Base-by-base conservation (phyloP, 768 basidiomycete genomes). In the Mycena capillaripes region DNA sequence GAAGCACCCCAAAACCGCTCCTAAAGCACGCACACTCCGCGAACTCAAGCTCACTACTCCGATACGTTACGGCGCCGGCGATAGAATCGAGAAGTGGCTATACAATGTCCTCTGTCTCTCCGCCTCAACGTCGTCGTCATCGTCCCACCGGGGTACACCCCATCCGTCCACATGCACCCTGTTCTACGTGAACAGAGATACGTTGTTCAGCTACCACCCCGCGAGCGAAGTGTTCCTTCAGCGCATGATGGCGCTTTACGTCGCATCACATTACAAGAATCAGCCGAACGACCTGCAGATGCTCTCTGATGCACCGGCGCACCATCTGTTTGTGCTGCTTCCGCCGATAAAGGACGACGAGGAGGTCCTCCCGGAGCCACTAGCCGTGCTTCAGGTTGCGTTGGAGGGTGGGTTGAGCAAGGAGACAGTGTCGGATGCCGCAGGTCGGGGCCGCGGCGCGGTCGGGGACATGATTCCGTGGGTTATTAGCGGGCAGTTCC, bases 211-310 rank as follows among this genome's bases (percentile, higher is more conserved):
- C 75, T 99, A 93, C 83, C 97, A 99, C 79, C 96, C 97, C 4
- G 98, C 97, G 10, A 95, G 94, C n/a, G 98, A 99, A 81, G 88
- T 95, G 36, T 99, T 99, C 86, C 88, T 99, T 32, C 98, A 99
- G 82, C 91, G 97, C 40, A 97, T 99, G 93, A 98, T 98, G 97
- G 93, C 95, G 21, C 87, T 99, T 2, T 99, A 98, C 81, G 97
- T 99, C 61, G 95, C 98, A 1, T 94, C 93, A 60, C 98, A 99
- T 80, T 99, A 99, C 86, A 99, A 99, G 83, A 99, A 99, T 82
- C 95, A 97, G 78, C 98, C 98, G 23, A 99, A 99, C 79, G 98
- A 99, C 80, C 87, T 99, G n/a, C 97, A 99, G 81, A 89, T 99
- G 61, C 90, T 99, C 81, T 95, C 94, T 14, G 98, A 99, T 77